These are phyloP conservation scores for Allium cepa DNA, from an alignment of 106 monocot species.

Conservation along the genomic window DNA sequence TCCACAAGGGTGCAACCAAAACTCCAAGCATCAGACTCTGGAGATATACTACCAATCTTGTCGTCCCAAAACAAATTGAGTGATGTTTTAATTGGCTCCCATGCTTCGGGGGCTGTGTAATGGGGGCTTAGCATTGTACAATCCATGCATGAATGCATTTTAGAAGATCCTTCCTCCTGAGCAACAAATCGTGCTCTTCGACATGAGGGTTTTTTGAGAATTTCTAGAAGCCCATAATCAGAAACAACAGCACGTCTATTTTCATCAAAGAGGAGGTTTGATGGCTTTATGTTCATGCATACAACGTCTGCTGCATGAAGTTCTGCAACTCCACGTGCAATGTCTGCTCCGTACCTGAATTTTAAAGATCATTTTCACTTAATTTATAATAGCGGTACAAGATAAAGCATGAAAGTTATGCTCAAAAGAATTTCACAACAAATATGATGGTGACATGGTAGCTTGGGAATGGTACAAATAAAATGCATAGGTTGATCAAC, in stretches of 20 bases:
- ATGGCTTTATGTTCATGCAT: conserved; percentile 97
- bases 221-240: conserved; percentile 92
- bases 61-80: conserved; percentile 90
- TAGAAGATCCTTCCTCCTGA: conserved; percentile 57
- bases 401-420: background rate
- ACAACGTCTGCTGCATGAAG: conserved; percentile 93
- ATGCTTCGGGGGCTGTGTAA: conserved; percentile 93
- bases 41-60: conserved; percentile 72
- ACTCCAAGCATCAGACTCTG: conserved; percentile 97
- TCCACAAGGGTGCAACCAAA: conserved; percentile 96
- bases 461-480: too few relatives aligned
- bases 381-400: background rate
- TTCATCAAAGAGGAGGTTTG: conserved; percentile 91
- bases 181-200: conserved; percentile 31
- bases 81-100: conserved; percentile 85
- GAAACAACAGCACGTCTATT: conserved; percentile 68
- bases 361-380: background rate
- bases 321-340: conserved; percentile 97
- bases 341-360: conserved; percentile 93
- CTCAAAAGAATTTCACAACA: background rate
- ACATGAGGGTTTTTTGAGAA: conserved; percentile 78
- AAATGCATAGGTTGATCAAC: too few relatives aligned
- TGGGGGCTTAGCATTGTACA: conserved; percentile 86
- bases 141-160: conserved; percentile 81
- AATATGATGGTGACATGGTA: too few relatives aligned